Base-by-base conservation (phyloP, 768 basidiomycete species). In the Russula sp. region DNA sequence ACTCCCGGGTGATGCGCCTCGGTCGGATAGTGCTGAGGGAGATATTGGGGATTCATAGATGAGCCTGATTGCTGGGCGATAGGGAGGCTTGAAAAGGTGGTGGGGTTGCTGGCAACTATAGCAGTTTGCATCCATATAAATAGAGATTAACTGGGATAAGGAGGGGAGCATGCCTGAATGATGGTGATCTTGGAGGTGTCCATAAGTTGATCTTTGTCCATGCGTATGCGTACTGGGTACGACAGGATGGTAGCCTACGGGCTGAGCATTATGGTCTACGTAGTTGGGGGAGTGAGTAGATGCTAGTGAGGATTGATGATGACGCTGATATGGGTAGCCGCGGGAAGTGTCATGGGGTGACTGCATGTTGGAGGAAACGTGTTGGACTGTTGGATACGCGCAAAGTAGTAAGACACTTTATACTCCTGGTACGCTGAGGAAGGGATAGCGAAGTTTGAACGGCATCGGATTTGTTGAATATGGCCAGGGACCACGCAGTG, bases 381-480 rank as follows among this genome's bases (percentile, higher is more conserved):
- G 51, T 42, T 63, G 61, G 38, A 47, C n/a, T 53, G 49, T 54
- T 22, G 57, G 58, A 59, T 38, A 43, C 29, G 52, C 34, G 52
- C 39, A 45, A 48, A 53, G 32, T 18, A 39, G 46, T 14, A 39
- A 58, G 62, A 59, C 52, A 39, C 47, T 63, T 59, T 63, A 63
- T 63, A 63, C 43, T 48, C 35, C 49, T 43, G 51, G 45, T 59
- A 32, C 18, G 45, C 22, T 54, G 41, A 29, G 49, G 61, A 54
- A 63, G 47, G 52, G 32, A 48, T 55, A 16, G 52, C 52, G 57
- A 63, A 18, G 58, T 48, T 53, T 63, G 58, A 55, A 59, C 57
- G 62, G 57, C 62, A 63, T 63, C 62, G 32, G 62, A 63, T 63
- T 48, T 63, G 61, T 58, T 57, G n/a, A n/a, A n/a, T n/a, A n/a